Percentiles rank a stretch among this genome's conserved stretches.
Evolutionary conservation across 768 basidiomycete genomes (phyloP).

Genomic region (Panellus pusillus): DNA sequence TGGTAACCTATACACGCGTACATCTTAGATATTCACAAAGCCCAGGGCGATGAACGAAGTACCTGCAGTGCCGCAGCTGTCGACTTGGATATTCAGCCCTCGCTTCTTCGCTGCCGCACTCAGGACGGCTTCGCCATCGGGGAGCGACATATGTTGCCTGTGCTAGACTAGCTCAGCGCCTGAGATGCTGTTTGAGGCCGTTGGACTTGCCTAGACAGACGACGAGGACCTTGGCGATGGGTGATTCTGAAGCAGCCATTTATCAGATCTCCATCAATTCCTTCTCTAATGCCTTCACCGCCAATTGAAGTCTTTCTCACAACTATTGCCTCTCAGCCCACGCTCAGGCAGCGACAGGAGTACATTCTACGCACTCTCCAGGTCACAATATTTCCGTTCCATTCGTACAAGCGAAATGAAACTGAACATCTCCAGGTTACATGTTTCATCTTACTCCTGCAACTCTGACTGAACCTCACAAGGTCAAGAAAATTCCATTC

Average conservation of each 20-base stretch:
- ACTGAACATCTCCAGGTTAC: neutral
- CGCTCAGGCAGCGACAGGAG: constrained; percentile 80
- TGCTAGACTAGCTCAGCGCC: neutral
- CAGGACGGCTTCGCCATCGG: constrained; percentile 90
- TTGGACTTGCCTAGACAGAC: constrained; percentile 59
- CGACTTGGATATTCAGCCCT: constrained; percentile 66
- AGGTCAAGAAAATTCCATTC: constrained; percentile 80
- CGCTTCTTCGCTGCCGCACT: constrained; percentile 65
- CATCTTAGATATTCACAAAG: neutral
- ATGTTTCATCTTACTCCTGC: no score
- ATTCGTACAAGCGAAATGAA: neutral
- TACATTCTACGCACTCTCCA: constrained; percentile 81
- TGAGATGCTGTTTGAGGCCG: neutral
- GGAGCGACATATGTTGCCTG: constrained; percentile 85
- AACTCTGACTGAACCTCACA: no score
- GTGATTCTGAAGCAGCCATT: constrained; percentile 28
- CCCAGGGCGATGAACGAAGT: no score
- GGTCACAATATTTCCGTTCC: neutral
- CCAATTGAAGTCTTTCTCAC: constrained; percentile 65
- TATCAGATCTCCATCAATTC: no score
- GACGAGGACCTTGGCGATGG: constrained; percentile 58
- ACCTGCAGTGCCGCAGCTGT: constrained; percentile 82
- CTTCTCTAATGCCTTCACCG: constrained; percentile 64
- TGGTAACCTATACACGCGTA: constrained; percentile 51
- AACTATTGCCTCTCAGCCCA: constrained; percentile 83